Evolutionary conservation across 1,284 basidiomycete genomes (phyloP).

Genomic region (Melampsora americana): DNA sequence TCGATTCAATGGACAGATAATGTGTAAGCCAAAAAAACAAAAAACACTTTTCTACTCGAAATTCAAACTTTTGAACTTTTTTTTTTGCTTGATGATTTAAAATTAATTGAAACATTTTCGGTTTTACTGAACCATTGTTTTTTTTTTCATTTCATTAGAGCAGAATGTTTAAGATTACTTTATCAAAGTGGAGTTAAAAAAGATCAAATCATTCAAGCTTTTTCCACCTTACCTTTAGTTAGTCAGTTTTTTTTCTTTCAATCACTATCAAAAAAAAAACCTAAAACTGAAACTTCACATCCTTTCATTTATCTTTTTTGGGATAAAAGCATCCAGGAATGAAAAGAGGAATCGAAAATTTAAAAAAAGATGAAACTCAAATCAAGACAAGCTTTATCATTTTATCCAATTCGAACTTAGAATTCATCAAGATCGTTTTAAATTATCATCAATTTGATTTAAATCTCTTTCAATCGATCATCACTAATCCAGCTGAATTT

Average conservation of each 20-base stretch:
- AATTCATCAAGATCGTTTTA: constrained; percentile 51
- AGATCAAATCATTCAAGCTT: constrained; percentile 19
- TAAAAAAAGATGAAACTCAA: not conserved
- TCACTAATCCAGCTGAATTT: constrained; percentile 53
- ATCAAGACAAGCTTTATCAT: constrained; percentile 49
- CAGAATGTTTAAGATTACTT: constrained; percentile 25
- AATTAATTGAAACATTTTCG: not conserved
- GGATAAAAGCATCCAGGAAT: constrained; percentile 37
- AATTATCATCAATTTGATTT: constrained; percentile 43
- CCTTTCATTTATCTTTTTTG: not conserved
- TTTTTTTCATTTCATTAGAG: constrained; percentile 19
- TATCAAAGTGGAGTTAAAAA: constrained; percentile 13
- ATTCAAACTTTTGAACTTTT: not conserved
- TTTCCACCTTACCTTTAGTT: constrained; percentile 35
- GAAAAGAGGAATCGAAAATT: constrained; percentile 34
- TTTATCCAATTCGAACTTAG: constrained; percentile 53
- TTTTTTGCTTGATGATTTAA: not conserved
- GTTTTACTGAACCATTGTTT: not conserved
- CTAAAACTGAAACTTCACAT: not conserved
- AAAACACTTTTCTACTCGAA: not conserved
- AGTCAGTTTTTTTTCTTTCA: not conserved
- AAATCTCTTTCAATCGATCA: constrained; percentile 50
- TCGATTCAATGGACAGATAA: constrained; percentile 42
- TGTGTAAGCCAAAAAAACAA: constrained; percentile 4
- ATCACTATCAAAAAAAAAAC: no score